Evolutionary conservation across 768 basidiomycete genomes (phyloP).

Genomic region (Mycena filopes): DNA sequence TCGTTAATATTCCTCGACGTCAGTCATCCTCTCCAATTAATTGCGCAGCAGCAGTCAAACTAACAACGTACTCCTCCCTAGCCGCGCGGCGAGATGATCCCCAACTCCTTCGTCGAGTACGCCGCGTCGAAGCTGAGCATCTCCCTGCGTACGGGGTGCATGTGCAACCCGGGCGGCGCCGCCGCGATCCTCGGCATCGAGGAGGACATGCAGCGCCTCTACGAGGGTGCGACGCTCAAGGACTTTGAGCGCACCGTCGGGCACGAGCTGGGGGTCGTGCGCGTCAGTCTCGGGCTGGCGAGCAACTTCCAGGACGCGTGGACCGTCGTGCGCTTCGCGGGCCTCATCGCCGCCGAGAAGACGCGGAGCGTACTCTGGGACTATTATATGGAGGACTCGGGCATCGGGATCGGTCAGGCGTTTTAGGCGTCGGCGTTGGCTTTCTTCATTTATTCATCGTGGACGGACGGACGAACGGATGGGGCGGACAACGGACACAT

Average conservation of each 20-base stretch:
- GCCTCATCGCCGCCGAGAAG: conserved; percentile 54
- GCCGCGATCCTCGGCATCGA: conserved; percentile 76
- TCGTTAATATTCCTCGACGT: conserved; percentile 73
- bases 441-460: conserved; percentile 18
- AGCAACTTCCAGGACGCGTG: conserved; percentile 83
- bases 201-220: conserved; percentile 70
- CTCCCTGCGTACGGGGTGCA: conserved; percentile 85
- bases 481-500: conserved; percentile 15
- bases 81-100: conserved; percentile 74
- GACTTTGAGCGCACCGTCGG: conserved; percentile 73
- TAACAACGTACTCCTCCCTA: conserved; percentile 40
- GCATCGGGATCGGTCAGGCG: conserved; percentile 45
- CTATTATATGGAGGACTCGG: conserved; percentile 41
- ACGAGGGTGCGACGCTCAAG: conserved; percentile 65
- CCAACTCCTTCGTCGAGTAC: conserved; percentile 80
- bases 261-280: conserved; percentile 77
- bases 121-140: conserved; percentile 72
- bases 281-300: conserved; percentile 82
- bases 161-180: conserved; percentile 90
- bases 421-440: conserved; percentile 34
- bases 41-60: background rate
- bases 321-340: conserved; percentile 62
- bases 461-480: conserved; percentile 13
- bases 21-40: conserved; percentile 40
- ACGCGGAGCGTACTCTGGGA: conserved; percentile 54